Evolutionary conservation across 108 stramenopile species (phyloP).

Genomic region (Hondaea fermentalgiana): DNA sequence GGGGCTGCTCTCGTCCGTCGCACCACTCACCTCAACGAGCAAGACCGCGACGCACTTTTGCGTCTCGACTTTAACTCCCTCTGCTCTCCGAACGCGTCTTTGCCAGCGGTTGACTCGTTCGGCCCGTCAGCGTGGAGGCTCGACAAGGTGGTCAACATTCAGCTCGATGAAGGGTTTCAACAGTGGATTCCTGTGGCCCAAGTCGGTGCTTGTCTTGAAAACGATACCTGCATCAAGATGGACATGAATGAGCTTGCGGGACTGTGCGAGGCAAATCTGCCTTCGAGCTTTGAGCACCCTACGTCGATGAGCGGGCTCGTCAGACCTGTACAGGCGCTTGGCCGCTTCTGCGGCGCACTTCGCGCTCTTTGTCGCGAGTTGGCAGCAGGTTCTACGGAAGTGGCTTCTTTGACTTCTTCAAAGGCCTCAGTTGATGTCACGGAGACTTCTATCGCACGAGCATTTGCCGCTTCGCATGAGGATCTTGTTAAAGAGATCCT

Average conservation of each 20-base stretch:
- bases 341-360: neutral
- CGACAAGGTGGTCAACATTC: neutral
- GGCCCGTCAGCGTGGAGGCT: neutral
- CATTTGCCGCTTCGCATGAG: neutral
- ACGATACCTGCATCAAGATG: neutral
- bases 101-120: neutral
- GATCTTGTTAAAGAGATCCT: neutral
- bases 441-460: neutral
- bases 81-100: neutral
- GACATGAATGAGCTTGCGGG: neutral
- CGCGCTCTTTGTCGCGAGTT: neutral
- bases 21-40: neutral
- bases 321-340: neutral
- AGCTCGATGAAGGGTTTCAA: neutral
- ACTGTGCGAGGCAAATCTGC: neutral
- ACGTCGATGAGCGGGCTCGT: no score
- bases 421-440: no score
- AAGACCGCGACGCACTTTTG: neutral
- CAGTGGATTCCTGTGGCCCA: neutral
- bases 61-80: neutral
- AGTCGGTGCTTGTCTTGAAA: neutral
- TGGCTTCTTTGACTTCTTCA: no score
- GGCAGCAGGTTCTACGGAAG: neutral
- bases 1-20: neutral
- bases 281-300: no score